Percentiles rank a stretch among this genome's conserved stretches.
These are phyloP conservation scores for Chalaropsis ovoidea DNA, from an alignment of 2,329 filamentous ascomycete genomes.

Conservation along the genomic window DNA sequence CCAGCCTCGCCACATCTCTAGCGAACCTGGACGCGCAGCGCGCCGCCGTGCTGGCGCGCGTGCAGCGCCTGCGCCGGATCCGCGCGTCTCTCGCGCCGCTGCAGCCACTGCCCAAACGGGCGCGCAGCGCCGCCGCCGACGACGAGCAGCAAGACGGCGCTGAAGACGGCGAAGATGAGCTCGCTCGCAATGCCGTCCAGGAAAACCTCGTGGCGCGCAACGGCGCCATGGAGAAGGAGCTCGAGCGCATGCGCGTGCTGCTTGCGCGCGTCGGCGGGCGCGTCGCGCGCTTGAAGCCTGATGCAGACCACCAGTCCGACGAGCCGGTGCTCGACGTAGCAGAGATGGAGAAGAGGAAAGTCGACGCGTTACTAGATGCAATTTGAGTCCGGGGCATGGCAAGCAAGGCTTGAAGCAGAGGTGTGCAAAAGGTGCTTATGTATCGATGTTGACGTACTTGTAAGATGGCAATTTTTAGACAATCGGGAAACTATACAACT, in stretches of 20 bases:
- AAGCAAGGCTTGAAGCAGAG: too few relatives aligned
- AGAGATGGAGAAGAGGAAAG: slow-evolving; percentile 16
- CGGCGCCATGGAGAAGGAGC: slow-evolving; percentile 54
- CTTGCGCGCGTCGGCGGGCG: slow-evolving; percentile 49
- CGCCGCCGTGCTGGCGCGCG: slow-evolving; percentile 33
- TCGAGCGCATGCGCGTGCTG: slow-evolving; percentile 56
- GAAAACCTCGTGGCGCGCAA: slow-evolving; percentile 57
- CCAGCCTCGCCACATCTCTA: slow-evolving; percentile 36
- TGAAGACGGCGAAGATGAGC: slow-evolving; percentile 23
- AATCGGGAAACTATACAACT: too few relatives aligned
- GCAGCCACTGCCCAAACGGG: slow-evolving; percentile 18
- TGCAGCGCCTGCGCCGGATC: slow-evolving; percentile 42
- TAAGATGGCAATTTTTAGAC: neutral
- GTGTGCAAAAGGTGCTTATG: too few relatives aligned
- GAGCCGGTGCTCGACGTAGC: slow-evolving; percentile 10
- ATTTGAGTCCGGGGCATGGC: neutral
- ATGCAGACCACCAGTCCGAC: slow-evolving; percentile 27
- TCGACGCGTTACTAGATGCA: slow-evolving; percentile 20
- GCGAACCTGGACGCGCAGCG: slow-evolving; percentile 37
- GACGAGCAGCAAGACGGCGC: neutral
- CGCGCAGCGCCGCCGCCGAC: slow-evolving; percentile 13
- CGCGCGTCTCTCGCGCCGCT: slow-evolving; percentile 45
- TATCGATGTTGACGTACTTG: slow-evolving; percentile 8
- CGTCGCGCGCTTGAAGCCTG: slow-evolving; percentile 34
- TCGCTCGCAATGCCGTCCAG: slow-evolving; percentile 41